Base-by-base conservation (phyloP, 306 rosid species). In the Quercus rubra region DNA sequence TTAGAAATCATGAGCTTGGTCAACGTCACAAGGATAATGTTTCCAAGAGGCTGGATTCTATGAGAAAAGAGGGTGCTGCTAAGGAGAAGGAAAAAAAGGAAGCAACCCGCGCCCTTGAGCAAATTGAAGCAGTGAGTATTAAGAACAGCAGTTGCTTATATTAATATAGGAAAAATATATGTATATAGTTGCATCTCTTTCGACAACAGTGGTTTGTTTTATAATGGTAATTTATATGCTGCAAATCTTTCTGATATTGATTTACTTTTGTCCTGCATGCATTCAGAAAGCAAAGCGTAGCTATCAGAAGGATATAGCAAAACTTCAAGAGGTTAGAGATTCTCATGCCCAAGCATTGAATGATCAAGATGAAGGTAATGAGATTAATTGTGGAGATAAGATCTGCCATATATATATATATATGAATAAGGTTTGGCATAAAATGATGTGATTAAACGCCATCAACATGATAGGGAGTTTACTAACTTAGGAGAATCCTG, bases 1-100 rank as follows among this genome's bases (percentile, higher is more conserved):
- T 95, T 57, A 82, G 97, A 80, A 95, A 95, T 76, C 99, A 95
- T 85, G 99, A 95, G 73, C 99, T 95, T 6, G 98, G 99, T 33
- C 83, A 80, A 73, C 98, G 97, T 6, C 99, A 95, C 78, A 95
- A 91, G 83, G 99, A 95, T 55, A 89, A 81, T 83, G 98, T 95
- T 74, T 54, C 98, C 15, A 90, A 91, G 87, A 92, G 86, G 91
- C 88, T 95, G n/a, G 89, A 90, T 52, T 75, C 90, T 84, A 93
- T 93, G 97, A 77, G 97, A 78, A 95, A 95, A 82, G 99, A 92
- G 79, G 85, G 80, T 73, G 89, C 82, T 85, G 97, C 98, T 28
- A 95, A 91, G 86, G 97, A 95, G 63, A 95, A 95, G 89, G 90
- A 88, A 70, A 91, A 90, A 76, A 90, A 93, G 73, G 98, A 91